phyloP scores from a whole-genome alignment of 768 basidiomycete genomes.

The Tricholoma hemisulphureum region DNA sequence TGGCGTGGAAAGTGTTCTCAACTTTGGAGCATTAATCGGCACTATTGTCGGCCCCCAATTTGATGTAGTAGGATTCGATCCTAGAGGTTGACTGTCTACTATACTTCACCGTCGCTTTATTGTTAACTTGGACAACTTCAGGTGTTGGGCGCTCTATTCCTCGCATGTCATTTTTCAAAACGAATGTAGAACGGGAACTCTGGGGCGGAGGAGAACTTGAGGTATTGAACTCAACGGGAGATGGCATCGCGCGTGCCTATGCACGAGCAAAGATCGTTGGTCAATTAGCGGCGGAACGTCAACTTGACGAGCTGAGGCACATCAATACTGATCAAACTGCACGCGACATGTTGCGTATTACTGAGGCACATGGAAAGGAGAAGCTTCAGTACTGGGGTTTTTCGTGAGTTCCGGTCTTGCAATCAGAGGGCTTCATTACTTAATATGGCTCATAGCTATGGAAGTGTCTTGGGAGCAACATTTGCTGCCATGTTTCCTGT shows the following conservation, averaged over 20 bases:
- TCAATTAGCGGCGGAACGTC: conserved; percentile 31
- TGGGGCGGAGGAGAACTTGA: conserved; percentile 15
- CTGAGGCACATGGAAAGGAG: conserved; percentile 28
- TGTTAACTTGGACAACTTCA: conserved; percentile 7
- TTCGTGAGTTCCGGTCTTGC: conserved; percentile 19
- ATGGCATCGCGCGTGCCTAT: conserved; percentile 29
- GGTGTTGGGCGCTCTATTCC: conserved; percentile 37
- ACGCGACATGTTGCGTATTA: conserved; percentile 38
- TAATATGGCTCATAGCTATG: conserved; percentile 18
- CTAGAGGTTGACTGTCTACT: conserved; percentile 33
- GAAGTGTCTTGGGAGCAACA: conserved; percentile 27
- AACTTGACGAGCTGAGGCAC: conserved; percentile 25
- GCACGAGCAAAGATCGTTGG: conserved; percentile 31
- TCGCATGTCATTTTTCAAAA: conserved; percentile 34
- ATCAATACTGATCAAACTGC: conserved; percentile 40
- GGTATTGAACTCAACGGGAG: conserved; percentile 24
- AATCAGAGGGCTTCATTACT: neutral
- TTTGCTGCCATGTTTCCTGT: conserved; percentile 30
- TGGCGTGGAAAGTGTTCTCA: conserved; percentile 33
- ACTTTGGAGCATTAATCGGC: conserved; percentile 23
- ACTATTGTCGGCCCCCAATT: conserved; percentile 40
- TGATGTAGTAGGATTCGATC: conserved; percentile 48
- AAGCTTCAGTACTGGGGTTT: conserved; percentile 35
- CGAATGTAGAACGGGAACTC: conserved; percentile 31
- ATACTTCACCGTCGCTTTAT: no score